Evolutionary conservation across 140 eudicot genomes (phyloP).

Genomic region (Flaveria floridana): DNA sequence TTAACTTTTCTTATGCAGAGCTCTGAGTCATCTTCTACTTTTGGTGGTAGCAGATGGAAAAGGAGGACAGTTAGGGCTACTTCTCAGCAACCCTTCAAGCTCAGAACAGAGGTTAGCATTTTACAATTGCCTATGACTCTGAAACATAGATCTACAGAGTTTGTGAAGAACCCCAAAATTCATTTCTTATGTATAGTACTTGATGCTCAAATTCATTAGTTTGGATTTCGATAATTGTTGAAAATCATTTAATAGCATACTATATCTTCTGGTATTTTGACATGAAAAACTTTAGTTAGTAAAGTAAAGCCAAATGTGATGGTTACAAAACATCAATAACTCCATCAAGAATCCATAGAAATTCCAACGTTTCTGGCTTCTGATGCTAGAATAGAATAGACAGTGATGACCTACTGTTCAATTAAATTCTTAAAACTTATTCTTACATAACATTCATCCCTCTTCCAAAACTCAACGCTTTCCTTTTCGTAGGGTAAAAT

Average conservation of each 20-base stretch:
- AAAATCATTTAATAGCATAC: no score
- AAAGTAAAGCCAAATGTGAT: background rate
- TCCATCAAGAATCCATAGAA: background rate
- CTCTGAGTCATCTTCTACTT: slow-evolving; percentile 53
- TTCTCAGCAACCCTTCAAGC: slow-evolving; percentile 68
- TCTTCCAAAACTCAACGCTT: background rate
- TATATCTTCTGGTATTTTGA: no score
- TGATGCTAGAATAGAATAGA: background rate
- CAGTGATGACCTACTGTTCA: background rate
- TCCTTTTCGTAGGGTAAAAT: background rate
- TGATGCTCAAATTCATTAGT: background rate
- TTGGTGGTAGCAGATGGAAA: slow-evolving; percentile 61
- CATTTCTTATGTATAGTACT: no score
- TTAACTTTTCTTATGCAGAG: slow-evolving; percentile 46
- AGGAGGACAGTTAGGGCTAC: slow-evolving; percentile 60
- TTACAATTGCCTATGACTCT: slow-evolving; percentile 13
- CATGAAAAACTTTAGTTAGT: background rate
- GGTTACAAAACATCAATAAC: background rate
- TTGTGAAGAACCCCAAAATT: background rate
- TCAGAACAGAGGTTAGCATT: slow-evolving; percentile 75
- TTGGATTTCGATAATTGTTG: no score
- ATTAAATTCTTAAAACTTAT: background rate
- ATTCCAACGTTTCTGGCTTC: background rate
- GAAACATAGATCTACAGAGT: background rate
- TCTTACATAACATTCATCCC: background rate